Evolutionary conservation across 176 grass and related monocot species (phyloP).

Genomic region (Thinopyrum elongatum): DNA sequence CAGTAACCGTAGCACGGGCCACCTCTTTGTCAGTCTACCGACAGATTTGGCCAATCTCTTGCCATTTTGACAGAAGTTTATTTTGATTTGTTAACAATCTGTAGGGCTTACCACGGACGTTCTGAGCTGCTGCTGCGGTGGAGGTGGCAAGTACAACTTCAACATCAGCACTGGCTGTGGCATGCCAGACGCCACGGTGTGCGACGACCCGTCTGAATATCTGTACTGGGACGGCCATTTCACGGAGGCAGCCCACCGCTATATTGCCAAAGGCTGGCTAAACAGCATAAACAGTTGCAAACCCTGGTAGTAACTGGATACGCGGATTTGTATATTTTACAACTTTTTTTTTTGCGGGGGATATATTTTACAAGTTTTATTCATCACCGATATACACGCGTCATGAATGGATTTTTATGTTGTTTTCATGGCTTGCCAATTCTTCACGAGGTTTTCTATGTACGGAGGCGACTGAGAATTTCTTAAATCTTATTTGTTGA

Average conservation of each 20-base stretch:
- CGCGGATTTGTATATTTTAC: too few relatives aligned
- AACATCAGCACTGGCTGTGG: constrained; percentile 32
- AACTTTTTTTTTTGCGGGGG: too few relatives aligned
- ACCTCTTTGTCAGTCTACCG: background rate
- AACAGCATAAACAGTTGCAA: background rate
- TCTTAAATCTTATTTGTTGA: too few relatives aligned
- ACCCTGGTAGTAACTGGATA: background rate
- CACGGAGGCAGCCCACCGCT: constrained; percentile 36
- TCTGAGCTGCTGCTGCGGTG: constrained; percentile 50
- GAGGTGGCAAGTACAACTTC: constrained; percentile 52
- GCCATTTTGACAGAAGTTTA: too few relatives aligned
- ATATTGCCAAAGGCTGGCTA: constrained; percentile 46
- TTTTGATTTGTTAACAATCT: too few relatives aligned
- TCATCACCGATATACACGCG: too few relatives aligned
- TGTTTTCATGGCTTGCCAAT: background rate
- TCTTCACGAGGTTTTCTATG: background rate
- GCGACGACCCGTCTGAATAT: constrained; percentile 32
- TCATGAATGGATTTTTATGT: background rate
- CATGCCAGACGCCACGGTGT: constrained; percentile 27
- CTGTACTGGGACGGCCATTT: constrained; percentile 59
- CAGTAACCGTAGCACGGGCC: background rate
- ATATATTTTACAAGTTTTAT: too few relatives aligned
- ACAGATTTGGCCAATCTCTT: background rate
- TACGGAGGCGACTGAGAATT: background rate
- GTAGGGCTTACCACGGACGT: constrained; percentile 39